These are phyloP conservation scores for Epithele typhae DNA, from an alignment of 768 basidiomycete species.

Conservation along the genomic window DNA sequence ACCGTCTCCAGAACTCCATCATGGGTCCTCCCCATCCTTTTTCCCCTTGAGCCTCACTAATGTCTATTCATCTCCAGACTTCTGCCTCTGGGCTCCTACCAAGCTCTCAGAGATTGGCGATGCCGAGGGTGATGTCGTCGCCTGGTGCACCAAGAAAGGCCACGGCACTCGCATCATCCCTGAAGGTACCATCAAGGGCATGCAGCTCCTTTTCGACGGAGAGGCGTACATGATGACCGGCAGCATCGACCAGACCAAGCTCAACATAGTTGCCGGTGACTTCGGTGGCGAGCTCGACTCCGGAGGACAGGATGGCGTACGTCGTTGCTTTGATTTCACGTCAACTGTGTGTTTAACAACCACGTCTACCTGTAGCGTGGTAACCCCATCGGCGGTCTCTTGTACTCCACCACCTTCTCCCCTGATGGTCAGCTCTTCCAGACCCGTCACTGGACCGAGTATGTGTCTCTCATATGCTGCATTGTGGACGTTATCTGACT, in stretches of 20 bases:
- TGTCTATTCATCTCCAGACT: conserved; percentile 39
- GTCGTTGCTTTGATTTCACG: conserved; percentile 16
- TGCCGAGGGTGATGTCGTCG: conserved; percentile 66
- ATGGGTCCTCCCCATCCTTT: no score
- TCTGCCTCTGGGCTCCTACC: conserved; percentile 64
- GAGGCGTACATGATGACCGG: conserved; percentile 61
- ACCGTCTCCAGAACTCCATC: conserved; percentile 32
- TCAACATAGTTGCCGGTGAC: conserved; percentile 52
- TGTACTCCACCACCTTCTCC: conserved; percentile 55
- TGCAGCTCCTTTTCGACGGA: conserved; percentile 58
- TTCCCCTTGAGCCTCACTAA: no score
- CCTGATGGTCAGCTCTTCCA: conserved; percentile 37
- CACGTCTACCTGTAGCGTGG: conserved; percentile 45
- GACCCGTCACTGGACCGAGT: conserved; percentile 68
- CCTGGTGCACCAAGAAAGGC: conserved; percentile 72
- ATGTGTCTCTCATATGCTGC: conserved; percentile 17
- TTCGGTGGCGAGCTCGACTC: conserved; percentile 77
- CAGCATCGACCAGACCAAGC: conserved; percentile 53
- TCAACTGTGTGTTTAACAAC: no score
- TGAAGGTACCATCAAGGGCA: conserved; percentile 54
- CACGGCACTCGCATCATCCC: conserved; percentile 74
- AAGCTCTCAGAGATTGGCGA: conserved; percentile 52
- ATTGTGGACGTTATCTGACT: no score
- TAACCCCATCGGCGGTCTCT: conserved; percentile 73
- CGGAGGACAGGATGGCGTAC: conserved; percentile 62